Evolutionary conservation across 2,329 filamentous ascomycete species (phyloP).

Genomic region (Magnaporthiopsis incrustans): DNA sequence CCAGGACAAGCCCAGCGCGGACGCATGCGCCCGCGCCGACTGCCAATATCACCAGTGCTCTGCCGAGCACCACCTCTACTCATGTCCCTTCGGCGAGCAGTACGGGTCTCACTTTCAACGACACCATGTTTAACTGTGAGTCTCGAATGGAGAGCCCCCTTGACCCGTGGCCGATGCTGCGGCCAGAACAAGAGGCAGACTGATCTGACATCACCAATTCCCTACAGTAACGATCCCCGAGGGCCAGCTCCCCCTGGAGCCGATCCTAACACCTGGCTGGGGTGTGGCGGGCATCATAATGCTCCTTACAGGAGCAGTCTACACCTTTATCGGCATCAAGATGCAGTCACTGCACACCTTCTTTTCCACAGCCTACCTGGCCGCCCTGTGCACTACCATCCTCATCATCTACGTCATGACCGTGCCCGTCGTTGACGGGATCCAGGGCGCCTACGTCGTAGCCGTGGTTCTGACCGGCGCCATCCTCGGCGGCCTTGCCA

Average conservation of each 20-base stretch:
- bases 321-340: slow-evolving; percentile 75
- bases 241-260: slow-evolving; percentile 60
- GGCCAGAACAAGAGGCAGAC: background rate
- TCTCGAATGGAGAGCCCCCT: background rate
- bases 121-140: slow-evolving; percentile 20
- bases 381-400: slow-evolving; percentile 66
- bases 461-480: slow-evolving; percentile 66
- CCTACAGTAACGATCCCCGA: slow-evolving; percentile 35
- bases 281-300: slow-evolving; percentile 72
- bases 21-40: background rate
- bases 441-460: slow-evolving; percentile 83
- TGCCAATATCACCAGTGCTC: background rate
- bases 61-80: background rate
- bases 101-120: slow-evolving; percentile 10
- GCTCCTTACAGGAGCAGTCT: slow-evolving; percentile 60
- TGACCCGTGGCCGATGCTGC: background rate
- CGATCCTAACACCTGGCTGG: slow-evolving; percentile 71
- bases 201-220: background rate
- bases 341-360: slow-evolving; percentile 73
- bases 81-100: background rate
- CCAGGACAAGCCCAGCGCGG: background rate
- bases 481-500: slow-evolving; percentile 63
- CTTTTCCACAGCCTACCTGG: slow-evolving; percentile 68
- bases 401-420: slow-evolving; percentile 86
- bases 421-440: slow-evolving; percentile 61